These are phyloP conservation scores for Naegleria fowleri DNA, from an alignment of 208 protist genomes.

Conservation along the genomic window DNA sequence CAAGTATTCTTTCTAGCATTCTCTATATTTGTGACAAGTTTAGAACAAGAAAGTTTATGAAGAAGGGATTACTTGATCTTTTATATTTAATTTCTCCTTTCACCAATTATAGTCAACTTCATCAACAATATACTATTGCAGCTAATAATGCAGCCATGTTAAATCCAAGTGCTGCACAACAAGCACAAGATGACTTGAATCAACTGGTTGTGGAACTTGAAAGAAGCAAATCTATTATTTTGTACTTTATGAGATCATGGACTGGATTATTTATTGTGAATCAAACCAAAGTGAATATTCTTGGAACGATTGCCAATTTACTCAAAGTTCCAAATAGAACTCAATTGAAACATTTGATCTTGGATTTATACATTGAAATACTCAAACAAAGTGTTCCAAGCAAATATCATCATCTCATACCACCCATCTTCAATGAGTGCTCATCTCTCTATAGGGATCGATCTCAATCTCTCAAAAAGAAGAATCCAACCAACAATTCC, in stretches of 20 bases:
- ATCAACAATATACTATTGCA: neutral
- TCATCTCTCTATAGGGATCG: neutral
- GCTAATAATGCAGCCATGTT: neutral
- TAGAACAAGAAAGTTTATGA: neutral
- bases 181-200: neutral
- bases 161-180: neutral
- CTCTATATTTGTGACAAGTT: neutral
- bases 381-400: neutral
- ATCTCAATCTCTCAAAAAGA: neutral
- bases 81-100: neutral
- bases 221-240: slow-evolving; percentile 1
- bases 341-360: neutral
- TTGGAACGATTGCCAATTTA: neutral
- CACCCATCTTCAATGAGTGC: neutral
- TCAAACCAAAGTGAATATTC: neutral
- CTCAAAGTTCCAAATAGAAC: neutral
- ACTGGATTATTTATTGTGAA: neutral
- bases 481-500: neutral
- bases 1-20: neutral
- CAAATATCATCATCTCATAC: neutral
- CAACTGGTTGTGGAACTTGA: neutral
- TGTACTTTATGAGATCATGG: neutral
- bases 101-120: neutral
- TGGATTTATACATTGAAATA: neutral
- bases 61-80: neutral